Conservation (phyloP, 2,329 filamentous ascomycete species). For the Verticillium nonalfalfae region DNA sequence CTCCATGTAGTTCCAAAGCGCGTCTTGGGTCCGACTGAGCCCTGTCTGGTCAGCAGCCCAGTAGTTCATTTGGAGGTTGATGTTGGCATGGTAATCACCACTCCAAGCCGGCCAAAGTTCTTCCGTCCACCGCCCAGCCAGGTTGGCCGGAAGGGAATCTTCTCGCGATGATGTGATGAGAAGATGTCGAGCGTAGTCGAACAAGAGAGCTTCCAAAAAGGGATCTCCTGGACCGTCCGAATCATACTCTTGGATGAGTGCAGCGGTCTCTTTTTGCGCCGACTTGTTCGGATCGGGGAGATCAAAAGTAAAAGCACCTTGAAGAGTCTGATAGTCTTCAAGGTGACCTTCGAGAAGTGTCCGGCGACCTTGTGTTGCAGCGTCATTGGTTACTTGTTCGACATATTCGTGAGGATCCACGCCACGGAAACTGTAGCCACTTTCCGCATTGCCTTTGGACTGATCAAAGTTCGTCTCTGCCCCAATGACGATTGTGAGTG, state of each 20-base stretch:
- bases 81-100: slow-evolving; percentile 51
- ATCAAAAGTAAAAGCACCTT: slow-evolving; percentile 30
- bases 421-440: slow-evolving; percentile 40
- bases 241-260: slow-evolving; percentile 29
- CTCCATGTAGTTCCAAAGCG: slow-evolving; percentile 46
- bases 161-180: slow-evolving; percentile 47
- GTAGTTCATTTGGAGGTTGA: slow-evolving; percentile 58
- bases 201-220: slow-evolving; percentile 44
- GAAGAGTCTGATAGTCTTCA: slow-evolving; percentile 32
- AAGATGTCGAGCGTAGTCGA: slow-evolving; percentile 46
- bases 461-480: slow-evolving; percentile 44
- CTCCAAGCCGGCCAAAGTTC: slow-evolving; percentile 33
- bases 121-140: slow-evolving; percentile 51
- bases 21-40: slow-evolving; percentile 33
- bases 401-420: slow-evolving; percentile 34
- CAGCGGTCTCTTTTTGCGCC: slow-evolving; percentile 26
- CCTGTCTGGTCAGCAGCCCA: slow-evolving; percentile 50
- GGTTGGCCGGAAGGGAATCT: slow-evolving; percentile 46
- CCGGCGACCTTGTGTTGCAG: slow-evolving; percentile 22
- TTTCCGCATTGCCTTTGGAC: slow-evolving; percentile 35
- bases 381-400: slow-evolving; percentile 21
- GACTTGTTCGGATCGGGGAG: slow-evolving; percentile 38
- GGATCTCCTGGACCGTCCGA: slow-evolving; percentile 33
- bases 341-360: slow-evolving; percentile 26
- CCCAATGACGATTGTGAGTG: slow-evolving; percentile 32